Percentiles rank a stretch among this genome's conserved stretches.
phyloP scores from a whole-genome alignment of 495 filamentous ascomycete genomes.

The Hypoxylon trugodes region DNA sequence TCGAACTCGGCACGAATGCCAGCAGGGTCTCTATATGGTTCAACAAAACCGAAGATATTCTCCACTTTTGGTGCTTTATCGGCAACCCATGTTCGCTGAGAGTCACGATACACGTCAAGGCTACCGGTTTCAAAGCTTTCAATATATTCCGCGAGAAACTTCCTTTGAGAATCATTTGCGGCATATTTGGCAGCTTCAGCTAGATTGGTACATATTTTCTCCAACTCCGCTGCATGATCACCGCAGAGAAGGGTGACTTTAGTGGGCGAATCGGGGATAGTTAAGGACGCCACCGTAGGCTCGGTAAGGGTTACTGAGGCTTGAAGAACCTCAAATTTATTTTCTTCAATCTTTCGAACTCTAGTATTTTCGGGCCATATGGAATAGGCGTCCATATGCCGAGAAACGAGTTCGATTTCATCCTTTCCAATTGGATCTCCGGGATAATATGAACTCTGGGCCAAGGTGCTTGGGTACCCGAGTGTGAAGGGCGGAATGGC shows the following conservation, averaged over 20 bases:
- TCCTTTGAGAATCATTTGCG: not conserved
- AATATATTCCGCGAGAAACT: not conserved
- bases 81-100: slow-evolving; percentile 46
- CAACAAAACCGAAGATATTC: slow-evolving; percentile 58
- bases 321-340: slow-evolving; percentile 23
- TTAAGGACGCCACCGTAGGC: not conserved
- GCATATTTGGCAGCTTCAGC: not conserved
- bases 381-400: slow-evolving; percentile 7
- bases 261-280: not conserved
- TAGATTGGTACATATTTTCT: not conserved
- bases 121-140: slow-evolving; percentile 6
- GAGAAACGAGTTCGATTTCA: slow-evolving; percentile 21
- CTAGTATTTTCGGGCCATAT: slow-evolving; percentile 35
- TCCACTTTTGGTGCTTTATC: slow-evolving; percentile 54
- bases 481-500: slow-evolving; percentile 30
- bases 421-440: not conserved
- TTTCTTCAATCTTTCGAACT: slow-evolving; percentile 16
- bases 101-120: not conserved
- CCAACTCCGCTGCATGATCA: not conserved
- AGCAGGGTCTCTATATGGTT: slow-evolving; percentile 59
- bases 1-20: slow-evolving; percentile 58
- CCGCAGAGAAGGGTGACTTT: not conserved
- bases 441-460: slow-evolving; percentile 41
- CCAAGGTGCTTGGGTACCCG: slow-evolving; percentile 42
- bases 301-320: slow-evolving; percentile 5